A percentile compares a stretch with the other conserved stretches of the same genome.
phyloP scores from a whole-genome alignment of 139 green algal genomes.

The Micromonas pusilla region DNA sequence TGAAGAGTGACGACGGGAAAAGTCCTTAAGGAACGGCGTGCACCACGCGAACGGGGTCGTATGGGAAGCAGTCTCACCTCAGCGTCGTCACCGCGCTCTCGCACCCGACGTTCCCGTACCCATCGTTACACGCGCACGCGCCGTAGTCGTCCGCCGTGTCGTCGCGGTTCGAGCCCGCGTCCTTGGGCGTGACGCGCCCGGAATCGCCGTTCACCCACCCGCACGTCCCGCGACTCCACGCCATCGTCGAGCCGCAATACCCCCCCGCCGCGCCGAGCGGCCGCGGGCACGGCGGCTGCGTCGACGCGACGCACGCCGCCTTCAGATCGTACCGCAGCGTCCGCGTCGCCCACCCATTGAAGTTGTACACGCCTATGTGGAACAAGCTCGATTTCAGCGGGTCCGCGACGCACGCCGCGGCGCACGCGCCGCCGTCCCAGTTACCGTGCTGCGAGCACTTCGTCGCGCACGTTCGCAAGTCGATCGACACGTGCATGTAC shows the following conservation, averaged over 20 bases:
- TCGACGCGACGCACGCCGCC: background rate
- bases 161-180: background rate
- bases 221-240: too few relatives aligned
- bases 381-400: too few relatives aligned
- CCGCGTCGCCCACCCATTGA: background rate
- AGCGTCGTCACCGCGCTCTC: background rate
- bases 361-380: background rate
- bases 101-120: conserved; percentile 33
- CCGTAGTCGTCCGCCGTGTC: background rate
- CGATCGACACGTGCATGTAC: background rate
- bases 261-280: too few relatives aligned
- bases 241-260: too few relatives aligned
- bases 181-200: background rate
- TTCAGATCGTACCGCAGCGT: background rate
- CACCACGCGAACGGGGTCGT: too few relatives aligned
- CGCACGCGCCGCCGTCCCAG: too few relatives aligned
- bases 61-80: too few relatives aligned
- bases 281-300: background rate
- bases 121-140: conserved; percentile 26
- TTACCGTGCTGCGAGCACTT: too few relatives aligned
- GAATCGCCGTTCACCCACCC: background rate
- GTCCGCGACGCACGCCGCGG: too few relatives aligned
- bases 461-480: background rate
- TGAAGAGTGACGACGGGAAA: too few relatives aligned
- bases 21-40: too few relatives aligned